Evolutionary conservation across 2,329 filamentous ascomycete species (phyloP), one percentile per base, ranked within the genome.

Genomic region (Neopestalotiopsis clavispora): DNA sequence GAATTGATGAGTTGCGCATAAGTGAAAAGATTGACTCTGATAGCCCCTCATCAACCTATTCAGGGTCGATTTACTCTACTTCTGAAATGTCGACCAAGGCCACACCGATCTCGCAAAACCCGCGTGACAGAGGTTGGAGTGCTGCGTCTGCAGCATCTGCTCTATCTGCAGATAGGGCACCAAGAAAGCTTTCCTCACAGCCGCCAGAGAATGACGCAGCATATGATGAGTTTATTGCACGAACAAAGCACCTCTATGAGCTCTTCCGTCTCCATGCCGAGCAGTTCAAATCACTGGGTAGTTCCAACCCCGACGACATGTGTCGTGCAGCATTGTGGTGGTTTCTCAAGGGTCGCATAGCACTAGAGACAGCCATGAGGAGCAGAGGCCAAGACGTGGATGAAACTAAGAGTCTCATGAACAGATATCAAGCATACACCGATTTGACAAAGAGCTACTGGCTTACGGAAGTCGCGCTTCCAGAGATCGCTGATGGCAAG

Each of bases 401-500:
- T 70, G 83, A 89, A 72, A 83, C 85, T 76, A 82, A 86, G 74
- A 86, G 84, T 71, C 84, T 89, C 71, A 82, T 87, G 71, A 79
- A 88, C 70, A 84, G 87, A 72, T 90, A 92, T 69, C 95, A 97
- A 80, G 91, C 94, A 1, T 94, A 97, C 74, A 87, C 95, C 1
- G 94, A 97, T 78, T 84, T 98, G 65, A 91, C 93, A 30, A 98
- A 97, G 78, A 87, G 91, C 0, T 92, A 93, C 78, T 98, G 95
- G 94, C 89, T 97, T n/a, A 85, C 82, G 30, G 85, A 88, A 65
- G 81, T 87, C 65, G 80, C 85, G 1, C 79, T 89, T 6, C 84
- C 86, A 1, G 85, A 89, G 68, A 78, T 87, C 4, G 76, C 82
- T 7, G 80, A 81, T 38, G 79, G 80, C 28, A 85, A 83, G 60